Base-by-base conservation (phyloP, 2,329 filamentous ascomycete genomes). In the Fusarium mundagurra region DNA sequence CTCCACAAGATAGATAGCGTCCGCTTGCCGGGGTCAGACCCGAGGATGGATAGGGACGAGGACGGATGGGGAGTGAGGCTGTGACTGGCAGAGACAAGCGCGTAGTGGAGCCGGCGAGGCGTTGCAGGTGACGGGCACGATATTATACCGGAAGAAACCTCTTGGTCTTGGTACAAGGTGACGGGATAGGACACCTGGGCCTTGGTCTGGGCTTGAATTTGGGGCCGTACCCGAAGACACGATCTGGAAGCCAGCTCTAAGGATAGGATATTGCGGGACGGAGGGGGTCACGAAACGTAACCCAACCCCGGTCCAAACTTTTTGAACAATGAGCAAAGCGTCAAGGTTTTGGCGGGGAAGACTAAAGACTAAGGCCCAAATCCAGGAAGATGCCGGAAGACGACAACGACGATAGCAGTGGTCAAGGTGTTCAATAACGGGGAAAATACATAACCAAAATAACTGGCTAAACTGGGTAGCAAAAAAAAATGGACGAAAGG, bases 111-210 rank as follows among this genome's bases (percentile, higher is more conserved):
- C 65, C 69, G 58, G 69, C 59, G 76, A 78, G 73, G 77, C 74
- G 71, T 79, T 70, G 76, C 71, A 78, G 75, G 77, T 77, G 76
- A 79, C 69, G 71, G 72, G 45, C 81, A 82, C 81, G 81, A 82
- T 77, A 77, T 81, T 80, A 81, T 81, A 77, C 74, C 81, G 81
- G 81, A 82, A 82, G 72, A 71, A 71, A 73, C 66, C 68, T 71
- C 76, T 78, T 78, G 78, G 74, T 78, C 74, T 77, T 78, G 78
- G 76, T 77, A 74, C 69, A 64, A 71, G 69, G 70, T 74, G 71
- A 73, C 64, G 61, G 64, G 70, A 69, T 61, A 65, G 74, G 64
- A 75, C 70, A 69, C 70, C 70, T 72, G 58, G 58, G 34, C 43
- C 44, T 53, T 38, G 22, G 58, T 34, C 27, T 61, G 58, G 24